Conservation (phyloP, 805 yeast genomes). For the Candida qinlingensis region DNA sequence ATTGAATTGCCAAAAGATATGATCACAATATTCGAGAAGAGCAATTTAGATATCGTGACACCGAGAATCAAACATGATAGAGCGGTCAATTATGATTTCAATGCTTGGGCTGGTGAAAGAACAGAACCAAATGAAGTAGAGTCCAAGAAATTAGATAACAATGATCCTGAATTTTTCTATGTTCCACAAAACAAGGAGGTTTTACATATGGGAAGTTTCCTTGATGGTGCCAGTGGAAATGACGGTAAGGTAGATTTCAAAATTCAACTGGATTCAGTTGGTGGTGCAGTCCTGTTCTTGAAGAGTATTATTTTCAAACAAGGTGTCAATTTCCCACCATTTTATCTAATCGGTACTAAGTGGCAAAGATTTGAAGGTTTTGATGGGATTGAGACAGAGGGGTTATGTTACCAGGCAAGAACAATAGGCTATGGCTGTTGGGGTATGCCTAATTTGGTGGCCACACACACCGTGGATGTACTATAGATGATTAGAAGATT, state of each 20-base stretch:
- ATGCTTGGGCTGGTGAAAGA: slow-evolving; percentile 32
- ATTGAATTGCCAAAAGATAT: slow-evolving; percentile 21
- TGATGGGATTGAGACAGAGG: slow-evolving; percentile 53
- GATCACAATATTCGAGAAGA: slow-evolving; percentile 20
- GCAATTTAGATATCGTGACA: slow-evolving; percentile 27
- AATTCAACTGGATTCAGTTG: slow-evolving; percentile 41
- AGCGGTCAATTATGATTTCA: slow-evolving; percentile 29
- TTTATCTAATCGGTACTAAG: slow-evolving; percentile 37
- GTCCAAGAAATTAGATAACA: slow-evolving; percentile 8
- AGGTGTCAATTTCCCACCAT: slow-evolving; percentile 42
- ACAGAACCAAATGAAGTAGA: slow-evolving; percentile 23
- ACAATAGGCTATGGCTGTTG: slow-evolving; percentile 41
- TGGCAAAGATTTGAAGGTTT: slow-evolving; percentile 45
- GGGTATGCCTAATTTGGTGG: slow-evolving; percentile 45
- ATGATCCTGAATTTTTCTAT: slow-evolving; percentile 19
- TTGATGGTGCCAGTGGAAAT: slow-evolving; percentile 7
- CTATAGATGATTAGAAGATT: neutral
- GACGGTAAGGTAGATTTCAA: slow-evolving; percentile 7
- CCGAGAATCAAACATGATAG: slow-evolving; percentile 27
- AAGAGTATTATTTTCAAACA: slow-evolving; percentile 39
- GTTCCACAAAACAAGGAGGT: slow-evolving; percentile 25
- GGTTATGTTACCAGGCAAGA: slow-evolving; percentile 43
- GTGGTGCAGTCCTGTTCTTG: slow-evolving; percentile 44
- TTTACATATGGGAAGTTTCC: slow-evolving; percentile 18
- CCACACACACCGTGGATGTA: slow-evolving; percentile 27